phyloP scores from a whole-genome alignment of 805 yeast species.

The Myxozyma mucilagina region DNA sequence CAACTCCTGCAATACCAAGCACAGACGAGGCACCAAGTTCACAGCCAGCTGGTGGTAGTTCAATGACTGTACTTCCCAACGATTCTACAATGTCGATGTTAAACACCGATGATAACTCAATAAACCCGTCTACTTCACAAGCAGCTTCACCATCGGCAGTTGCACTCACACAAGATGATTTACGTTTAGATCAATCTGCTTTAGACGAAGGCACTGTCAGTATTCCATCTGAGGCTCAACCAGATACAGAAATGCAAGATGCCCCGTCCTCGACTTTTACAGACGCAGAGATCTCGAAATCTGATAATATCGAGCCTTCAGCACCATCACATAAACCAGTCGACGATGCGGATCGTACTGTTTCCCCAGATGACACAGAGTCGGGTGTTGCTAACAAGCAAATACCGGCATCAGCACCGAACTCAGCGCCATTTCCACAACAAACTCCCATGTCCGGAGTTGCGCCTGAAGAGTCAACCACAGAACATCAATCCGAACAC shows the following conservation, averaged over 20 bases:
- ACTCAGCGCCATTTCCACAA: not conserved
- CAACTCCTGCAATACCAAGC: not conserved
- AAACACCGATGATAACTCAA: not conserved
- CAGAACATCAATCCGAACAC: not conserved
- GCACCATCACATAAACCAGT: not conserved
- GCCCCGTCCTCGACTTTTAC: conserved; percentile 5
- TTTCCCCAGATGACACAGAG: conserved; percentile 9
- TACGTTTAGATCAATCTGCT: conserved; percentile 4
- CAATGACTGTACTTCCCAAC: conserved; percentile 11
- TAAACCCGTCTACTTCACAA: not conserved
- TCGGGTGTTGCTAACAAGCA: not conserved
- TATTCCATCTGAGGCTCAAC: not conserved
- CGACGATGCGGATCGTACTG: conserved; percentile 9
- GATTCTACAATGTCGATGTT: conserved; percentile 21
- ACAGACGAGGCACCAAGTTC: not conserved
- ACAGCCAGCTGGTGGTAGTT: conserved; percentile 1
- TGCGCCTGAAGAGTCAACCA: not conserved
- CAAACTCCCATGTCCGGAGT: not conserved
- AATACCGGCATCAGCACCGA: not conserved
- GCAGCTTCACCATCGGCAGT: not conserved
- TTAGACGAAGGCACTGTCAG: not conserved
- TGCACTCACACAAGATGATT: conserved; percentile 2
- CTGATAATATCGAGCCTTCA: too few species aligned
- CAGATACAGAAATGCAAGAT: conserved; percentile 4
- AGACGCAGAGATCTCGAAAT: not conserved